These are phyloP conservation scores for Candida michaelii DNA, from an alignment of 805 yeast species.

Conservation along the genomic window DNA sequence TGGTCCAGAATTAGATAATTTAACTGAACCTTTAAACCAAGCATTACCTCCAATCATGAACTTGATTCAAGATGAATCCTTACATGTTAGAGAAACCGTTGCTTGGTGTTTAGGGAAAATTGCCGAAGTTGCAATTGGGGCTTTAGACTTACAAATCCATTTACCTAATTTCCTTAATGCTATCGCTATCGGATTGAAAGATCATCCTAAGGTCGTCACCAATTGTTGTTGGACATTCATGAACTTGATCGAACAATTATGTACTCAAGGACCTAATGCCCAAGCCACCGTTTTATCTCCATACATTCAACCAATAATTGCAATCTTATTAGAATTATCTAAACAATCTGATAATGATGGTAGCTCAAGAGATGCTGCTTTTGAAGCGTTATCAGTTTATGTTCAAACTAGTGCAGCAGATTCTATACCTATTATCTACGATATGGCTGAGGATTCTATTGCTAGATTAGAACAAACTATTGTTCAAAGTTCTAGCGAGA, in stretches of 20 bases:
- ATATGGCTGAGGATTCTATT: constrained; percentile 73
- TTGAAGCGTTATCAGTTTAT: constrained; percentile 84
- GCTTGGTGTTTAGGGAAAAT: constrained; percentile 98
- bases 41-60: constrained; percentile 78
- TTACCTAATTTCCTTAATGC: constrained; percentile 75
- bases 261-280: constrained; percentile 48
- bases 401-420: constrained; percentile 74
- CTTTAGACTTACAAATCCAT: constrained; percentile 64
- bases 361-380: constrained; percentile 92
- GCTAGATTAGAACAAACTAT: constrained; percentile 71
- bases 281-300: constrained; percentile 67
- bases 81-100: constrained; percentile 93
- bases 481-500: constrained; percentile 44
- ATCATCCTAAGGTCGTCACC: constrained; percentile 91
- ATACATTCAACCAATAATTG: constrained; percentile 68
- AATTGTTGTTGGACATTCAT: constrained; percentile 98
- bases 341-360: constrained; percentile 78
- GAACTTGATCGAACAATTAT: constrained; percentile 83
- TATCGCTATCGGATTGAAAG: constrained; percentile 75
- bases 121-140: constrained; percentile 80
- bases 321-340: constrained; percentile 67
- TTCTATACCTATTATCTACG: constrained; percentile 65
- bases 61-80: constrained; percentile 69
- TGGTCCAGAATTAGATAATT: constrained; percentile 80
- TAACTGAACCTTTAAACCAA: constrained; percentile 68